These are phyloP conservation scores for Apiospora arundinis DNA, from an alignment of 2,329 filamentous ascomycete species.

Conservation along the genomic window DNA sequence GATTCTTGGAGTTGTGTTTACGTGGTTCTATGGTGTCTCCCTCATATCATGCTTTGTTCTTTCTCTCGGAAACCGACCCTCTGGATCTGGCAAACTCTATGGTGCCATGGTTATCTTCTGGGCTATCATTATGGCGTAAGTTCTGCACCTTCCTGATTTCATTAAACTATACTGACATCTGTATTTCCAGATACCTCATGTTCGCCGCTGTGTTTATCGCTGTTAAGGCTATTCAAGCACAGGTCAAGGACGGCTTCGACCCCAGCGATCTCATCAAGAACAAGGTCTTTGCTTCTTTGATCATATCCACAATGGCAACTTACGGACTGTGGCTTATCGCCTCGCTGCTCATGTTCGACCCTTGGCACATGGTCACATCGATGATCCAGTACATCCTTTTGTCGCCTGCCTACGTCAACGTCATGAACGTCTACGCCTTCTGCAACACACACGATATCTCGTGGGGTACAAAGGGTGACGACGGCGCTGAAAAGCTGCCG, in stretches of 20 bases:
- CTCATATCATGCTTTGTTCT: conserved; percentile 95
- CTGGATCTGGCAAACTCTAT: conserved; percentile 92
- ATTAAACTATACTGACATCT: neutral
- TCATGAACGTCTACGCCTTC: conserved; percentile 98
- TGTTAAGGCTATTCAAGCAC: conserved; percentile 79
- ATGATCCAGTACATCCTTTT: conserved; percentile 94
- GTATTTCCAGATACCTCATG: conserved; percentile 72
- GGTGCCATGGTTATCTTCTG: conserved; percentile 99
- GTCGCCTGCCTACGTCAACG: conserved; percentile 96
- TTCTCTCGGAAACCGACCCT: conserved; percentile 90
- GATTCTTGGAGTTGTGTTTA: conserved; percentile 87
- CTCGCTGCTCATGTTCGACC: conserved; percentile 94
- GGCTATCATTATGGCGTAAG: conserved; percentile 90
- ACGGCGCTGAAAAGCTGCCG: conserved; percentile 90
- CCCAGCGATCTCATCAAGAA: conserved; percentile 81
- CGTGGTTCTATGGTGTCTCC: conserved; percentile 93
- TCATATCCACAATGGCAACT: conserved; percentile 89
- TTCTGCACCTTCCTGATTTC: conserved; percentile 28
- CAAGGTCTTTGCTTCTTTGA: conserved; percentile 88
- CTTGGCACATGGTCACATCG: conserved; percentile 99
- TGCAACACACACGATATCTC: conserved; percentile 98
- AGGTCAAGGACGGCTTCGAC: conserved; percentile 70
- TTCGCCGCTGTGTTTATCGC: conserved; percentile 97
- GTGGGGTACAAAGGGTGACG: conserved; percentile 97
- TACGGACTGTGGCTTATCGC: conserved; percentile 93